These are phyloP conservation scores for Chlorella sp. DNA, from an alignment of 139 green algal genomes.

Conservation along the genomic window DNA sequence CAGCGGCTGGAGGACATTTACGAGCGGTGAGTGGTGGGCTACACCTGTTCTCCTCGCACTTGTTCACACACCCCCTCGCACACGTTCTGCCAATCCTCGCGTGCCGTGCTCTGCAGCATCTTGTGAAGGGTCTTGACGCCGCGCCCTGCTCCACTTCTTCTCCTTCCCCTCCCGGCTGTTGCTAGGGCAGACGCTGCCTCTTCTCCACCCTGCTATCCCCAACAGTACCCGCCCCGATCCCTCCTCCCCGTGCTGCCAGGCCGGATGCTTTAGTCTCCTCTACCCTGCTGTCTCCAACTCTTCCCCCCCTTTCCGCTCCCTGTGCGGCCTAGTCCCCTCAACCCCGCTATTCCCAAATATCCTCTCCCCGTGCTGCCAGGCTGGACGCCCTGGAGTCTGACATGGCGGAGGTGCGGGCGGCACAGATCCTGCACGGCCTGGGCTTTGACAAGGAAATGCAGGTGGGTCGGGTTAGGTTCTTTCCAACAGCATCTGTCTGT, in stretches of 20 bases:
- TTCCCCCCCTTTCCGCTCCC: not conserved
- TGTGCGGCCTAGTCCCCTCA: not conserved
- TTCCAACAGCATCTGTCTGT: not conserved
- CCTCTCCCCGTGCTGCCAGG: constrained; percentile 38
- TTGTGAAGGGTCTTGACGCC: no score
- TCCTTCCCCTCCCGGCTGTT: no score
- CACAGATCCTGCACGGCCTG: constrained; percentile 92
- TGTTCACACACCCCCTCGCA: no score
- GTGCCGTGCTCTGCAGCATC: no score
- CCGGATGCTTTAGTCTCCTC: not conserved
- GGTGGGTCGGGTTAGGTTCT: not conserved
- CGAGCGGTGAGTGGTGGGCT: constrained; percentile 50
- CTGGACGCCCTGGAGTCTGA: constrained; percentile 87
- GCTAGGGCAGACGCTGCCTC: no score
- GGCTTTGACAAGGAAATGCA: constrained; percentile 94
- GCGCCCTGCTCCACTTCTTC: no score
- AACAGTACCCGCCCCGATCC: no score
- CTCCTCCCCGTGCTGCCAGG: not conserved
- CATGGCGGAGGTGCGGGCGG: constrained; percentile 80
- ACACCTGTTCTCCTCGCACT: no score
- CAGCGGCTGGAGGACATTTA: constrained; percentile 76
- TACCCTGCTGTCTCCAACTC: not conserved
- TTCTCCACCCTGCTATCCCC: no score
- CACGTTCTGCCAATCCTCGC: no score
- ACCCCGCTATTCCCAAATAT: not conserved